phyloP scores from a whole-genome alignment of 140 eudicot species.

The Flaveria floridana region DNA sequence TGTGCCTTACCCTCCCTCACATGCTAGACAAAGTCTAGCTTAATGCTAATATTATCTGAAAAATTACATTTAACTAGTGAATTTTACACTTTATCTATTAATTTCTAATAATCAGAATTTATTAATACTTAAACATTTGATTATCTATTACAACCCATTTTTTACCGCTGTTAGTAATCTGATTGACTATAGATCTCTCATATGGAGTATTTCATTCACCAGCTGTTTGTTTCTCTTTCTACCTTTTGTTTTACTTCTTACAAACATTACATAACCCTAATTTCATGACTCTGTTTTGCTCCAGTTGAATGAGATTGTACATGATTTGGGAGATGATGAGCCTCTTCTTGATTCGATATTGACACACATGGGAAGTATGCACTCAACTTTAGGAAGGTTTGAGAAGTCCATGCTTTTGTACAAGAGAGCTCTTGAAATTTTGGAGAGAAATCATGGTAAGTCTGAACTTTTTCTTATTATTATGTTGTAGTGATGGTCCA shows the following conservation, averaged over 20 bases:
- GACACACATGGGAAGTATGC: conserved; percentile 87
- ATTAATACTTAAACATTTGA: neutral
- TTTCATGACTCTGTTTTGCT: conserved; percentile 21
- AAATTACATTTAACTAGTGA: neutral
- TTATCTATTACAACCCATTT: neutral
- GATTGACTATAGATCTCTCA: neutral
- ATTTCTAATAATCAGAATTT: neutral
- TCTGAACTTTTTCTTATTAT: conserved; percentile 9
- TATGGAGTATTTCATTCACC: neutral
- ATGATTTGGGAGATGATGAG: conserved; percentile 56
- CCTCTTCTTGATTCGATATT: conserved; percentile 73
- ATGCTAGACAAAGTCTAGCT: neutral
- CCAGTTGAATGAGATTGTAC: conserved; percentile 65
- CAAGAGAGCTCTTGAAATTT: conserved; percentile 53
- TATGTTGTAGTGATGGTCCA: neutral
- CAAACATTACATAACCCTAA: neutral
- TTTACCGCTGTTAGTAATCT: neutral
- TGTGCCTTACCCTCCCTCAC: neutral
- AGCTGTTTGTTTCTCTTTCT: neutral
- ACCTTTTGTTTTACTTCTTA: conserved; percentile 11
- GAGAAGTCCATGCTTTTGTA: conserved; percentile 53
- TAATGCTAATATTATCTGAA: neutral
- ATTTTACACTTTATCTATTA: neutral
- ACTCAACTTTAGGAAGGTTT: conserved; percentile 58
- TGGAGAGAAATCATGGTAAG: conserved; percentile 63